Conservation (phyloP, 441 rosid species). For the Theobroma grandiflorum region DNA sequence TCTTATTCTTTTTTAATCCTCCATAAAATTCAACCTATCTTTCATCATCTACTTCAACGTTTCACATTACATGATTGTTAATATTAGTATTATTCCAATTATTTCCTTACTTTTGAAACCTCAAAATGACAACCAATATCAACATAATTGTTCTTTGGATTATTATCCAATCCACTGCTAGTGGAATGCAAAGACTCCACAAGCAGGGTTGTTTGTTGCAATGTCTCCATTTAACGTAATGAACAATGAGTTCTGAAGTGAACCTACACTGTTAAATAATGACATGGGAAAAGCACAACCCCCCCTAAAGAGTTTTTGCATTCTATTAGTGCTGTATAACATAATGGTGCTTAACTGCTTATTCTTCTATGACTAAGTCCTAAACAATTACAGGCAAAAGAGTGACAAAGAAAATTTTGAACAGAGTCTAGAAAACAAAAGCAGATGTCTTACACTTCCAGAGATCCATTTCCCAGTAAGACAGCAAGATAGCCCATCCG, state of each 20-base stretch:
- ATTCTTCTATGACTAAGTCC: not conserved
- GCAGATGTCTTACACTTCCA: conserved; percentile 85
- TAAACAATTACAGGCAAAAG: not conserved
- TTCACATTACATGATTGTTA: conserved; percentile 1
- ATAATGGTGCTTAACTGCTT: conserved; percentile 3
- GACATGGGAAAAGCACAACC: not conserved
- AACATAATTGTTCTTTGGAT: not conserved
- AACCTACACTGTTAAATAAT: not conserved
- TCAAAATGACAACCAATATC: conserved; percentile 7
- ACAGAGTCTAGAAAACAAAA: conserved; percentile 27
- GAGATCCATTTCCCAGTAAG: conserved; percentile 85
- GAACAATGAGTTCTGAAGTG: not conserved
- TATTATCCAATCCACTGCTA: not conserved
- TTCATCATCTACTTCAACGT: not conserved
- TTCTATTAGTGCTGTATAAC: not conserved
- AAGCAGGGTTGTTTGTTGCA: conserved; percentile 4
- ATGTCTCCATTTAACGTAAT: not conserved
- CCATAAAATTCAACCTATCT: not conserved
- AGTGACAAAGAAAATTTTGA: not conserved
- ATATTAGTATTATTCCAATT: not conserved
- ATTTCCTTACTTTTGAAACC: conserved; percentile 7
- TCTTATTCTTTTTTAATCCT: conserved; percentile 1
- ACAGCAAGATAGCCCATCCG: conserved; percentile 95
- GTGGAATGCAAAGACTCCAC: not conserved
- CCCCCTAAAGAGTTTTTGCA: not conserved